Evolutionary conservation across 75 land plant species (phyloP).

Genomic region (Picea sitchensis): DNA sequence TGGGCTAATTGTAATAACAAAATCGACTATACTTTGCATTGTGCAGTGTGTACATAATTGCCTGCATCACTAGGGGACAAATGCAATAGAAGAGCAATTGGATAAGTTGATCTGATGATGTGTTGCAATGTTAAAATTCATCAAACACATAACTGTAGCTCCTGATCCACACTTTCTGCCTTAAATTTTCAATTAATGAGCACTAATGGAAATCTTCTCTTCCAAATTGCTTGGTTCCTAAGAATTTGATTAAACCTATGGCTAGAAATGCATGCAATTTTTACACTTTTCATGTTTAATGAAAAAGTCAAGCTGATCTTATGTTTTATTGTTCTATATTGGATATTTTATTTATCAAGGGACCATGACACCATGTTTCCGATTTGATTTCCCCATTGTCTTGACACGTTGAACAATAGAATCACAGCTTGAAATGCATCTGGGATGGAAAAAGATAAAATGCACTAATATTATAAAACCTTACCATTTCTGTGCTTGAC

Average conservation of each 20-base stretch:
- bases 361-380: not conserved
- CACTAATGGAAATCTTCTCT: not conserved
- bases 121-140: too few species aligned
- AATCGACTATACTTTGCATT: too few species aligned
- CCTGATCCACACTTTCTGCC: not conserved
- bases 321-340: not conserved
- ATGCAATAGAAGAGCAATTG: too few species aligned
- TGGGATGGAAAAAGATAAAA: not conserved
- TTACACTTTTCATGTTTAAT: not conserved
- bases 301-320: not conserved
- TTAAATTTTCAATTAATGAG: not conserved
- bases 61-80: too few species aligned
- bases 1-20: too few species aligned
- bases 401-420: not conserved
- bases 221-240: too few species aligned
- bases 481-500: slow-evolving; percentile 98
- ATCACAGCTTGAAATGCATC: not conserved
- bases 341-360: not conserved
- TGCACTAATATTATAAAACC: slow-evolving; percentile 8
- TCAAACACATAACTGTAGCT: not conserved
- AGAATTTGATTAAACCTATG: slow-evolving; percentile 6
- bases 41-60: too few species aligned
- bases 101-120: too few species aligned
- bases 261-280: not conserved
- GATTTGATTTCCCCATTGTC: not conserved